A percentile compares a stretch with the other conserved stretches of the same genome.
Evolutionary conservation across 768 basidiomycete genomes (phyloP).

Genomic region (Hericium coralloides): DNA sequence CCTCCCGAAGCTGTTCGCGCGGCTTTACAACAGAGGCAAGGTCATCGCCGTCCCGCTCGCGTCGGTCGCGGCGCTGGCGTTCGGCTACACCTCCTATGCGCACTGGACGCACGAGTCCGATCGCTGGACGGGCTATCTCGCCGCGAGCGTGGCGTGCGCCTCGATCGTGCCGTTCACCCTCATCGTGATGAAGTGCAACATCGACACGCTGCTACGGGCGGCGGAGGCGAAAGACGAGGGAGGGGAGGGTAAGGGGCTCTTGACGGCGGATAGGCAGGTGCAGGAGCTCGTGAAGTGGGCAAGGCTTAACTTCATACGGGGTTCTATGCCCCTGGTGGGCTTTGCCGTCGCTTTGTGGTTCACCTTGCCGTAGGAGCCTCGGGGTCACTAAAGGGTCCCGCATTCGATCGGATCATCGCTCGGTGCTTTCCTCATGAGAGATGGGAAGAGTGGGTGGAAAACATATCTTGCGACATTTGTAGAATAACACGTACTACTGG

Average conservation of each 20-base stretch:
- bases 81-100: not conserved
- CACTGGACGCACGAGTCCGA: not conserved
- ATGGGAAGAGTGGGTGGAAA: too few species aligned
- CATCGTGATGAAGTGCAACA: not conserved
- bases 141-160: not conserved
- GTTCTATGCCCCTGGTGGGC: not conserved
- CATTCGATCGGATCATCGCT: too few species aligned
- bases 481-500: too few species aligned
- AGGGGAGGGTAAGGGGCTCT: not conserved
- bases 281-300: not conserved
- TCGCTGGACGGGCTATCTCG: not conserved
- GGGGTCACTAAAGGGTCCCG: too few species aligned
- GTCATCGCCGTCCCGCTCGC: not conserved
- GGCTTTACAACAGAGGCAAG: not conserved
- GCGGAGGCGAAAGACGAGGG: not conserved
- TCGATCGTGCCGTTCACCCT: not conserved
- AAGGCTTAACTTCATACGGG: not conserved
- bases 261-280: not conserved
- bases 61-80: not conserved
- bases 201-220: not conserved
- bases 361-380: too few species aligned
- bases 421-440: too few species aligned
- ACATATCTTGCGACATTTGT: too few species aligned
- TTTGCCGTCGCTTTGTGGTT: not conserved
- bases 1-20: constrained; percentile 1